Base-by-base conservation (phyloP, 345 rosid genomes). In the Corchorus olitorius region DNA sequence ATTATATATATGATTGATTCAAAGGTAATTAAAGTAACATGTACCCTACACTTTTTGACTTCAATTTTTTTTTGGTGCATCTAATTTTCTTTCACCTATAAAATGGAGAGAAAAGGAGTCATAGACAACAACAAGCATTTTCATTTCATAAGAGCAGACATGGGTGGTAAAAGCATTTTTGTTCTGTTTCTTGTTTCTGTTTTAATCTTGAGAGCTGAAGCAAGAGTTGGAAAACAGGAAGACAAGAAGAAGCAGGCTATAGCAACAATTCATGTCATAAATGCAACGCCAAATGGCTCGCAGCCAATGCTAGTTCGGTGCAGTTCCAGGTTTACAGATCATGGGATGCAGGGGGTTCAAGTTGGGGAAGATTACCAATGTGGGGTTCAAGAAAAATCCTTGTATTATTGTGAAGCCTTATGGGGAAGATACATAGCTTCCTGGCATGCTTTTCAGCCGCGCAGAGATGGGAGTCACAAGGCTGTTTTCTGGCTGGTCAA, bases 391-490 rank as follows among this genome's bases (percentile, higher is more conserved):
- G 68, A 34, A 69, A 70, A 15, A 6, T 56, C 20, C 0, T 0
- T 35, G 70, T 19, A 76, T 20, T 22, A 0, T 13, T 83, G 86
- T 34, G 19, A 11, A n/a, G 75, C 78, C 5, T n/a, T 49, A 2
- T 62, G 77, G 79, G 53, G 48, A 0, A 39, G 14, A 1, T 8
- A 41, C 46, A 11, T 77, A 3, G 79, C 70, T 22, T 73, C 73
- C 22, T 78, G 76, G 80, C 71, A 78, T 64, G 84, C 76, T 4
- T 82, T 45, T 20, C 76, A 82, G 53, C 81, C 79, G 1, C 14
- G 58, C 1, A 58, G 84, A 68, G 84, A 82, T 46, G 22, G 19
- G 13, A 67, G 34, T 34, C 65, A 17, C 19, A 4, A 15, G 6
- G 48, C 35, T 0, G 78, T 82, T 4, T 82, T 70, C 53, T 82